Evolutionary conservation across 495 filamentous ascomycete species (phyloP), one percentile per base, ranked within the genome.

Genomic region (Cercophora scortea): DNA sequence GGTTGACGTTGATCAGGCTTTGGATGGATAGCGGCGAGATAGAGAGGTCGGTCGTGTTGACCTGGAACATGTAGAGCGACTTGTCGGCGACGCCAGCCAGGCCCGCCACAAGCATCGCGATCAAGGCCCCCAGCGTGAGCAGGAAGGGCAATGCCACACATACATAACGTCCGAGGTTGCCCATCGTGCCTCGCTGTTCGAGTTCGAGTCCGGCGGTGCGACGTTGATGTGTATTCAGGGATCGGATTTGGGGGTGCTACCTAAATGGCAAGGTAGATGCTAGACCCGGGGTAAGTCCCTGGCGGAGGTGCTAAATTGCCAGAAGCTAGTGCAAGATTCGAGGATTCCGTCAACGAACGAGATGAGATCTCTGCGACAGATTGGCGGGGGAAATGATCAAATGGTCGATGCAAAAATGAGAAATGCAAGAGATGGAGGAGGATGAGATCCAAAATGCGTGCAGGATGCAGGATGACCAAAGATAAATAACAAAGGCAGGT

Each of bases 91-190:
- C 80, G 51, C 88, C 88, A 32, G 85, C 81, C 48, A 89, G 65
- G 19, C 84, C 86, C 33, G 86, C 86, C 38, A 93, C 66, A 50
- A 91, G 71, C 58, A 91, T 71, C 57, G 82, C 85, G 57, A 90
- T 71, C 60, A 95, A 69, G 33, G 84, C 81, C 51, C 76, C 86
- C 62, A 89, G 69, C 38, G 85, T 91, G 59, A 90, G 75, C 51
- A 76, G 73, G 71, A 90, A 88, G 49, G 90, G 89, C 70, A 85
- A 72, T 72, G 85, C 78, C 73, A 93, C 89, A 71, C 89, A 94
- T 58, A 84, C 71, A 56, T 90, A 79, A 60, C 89, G 81, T 59
- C 87, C 89, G 58, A 77, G 77, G 45, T 64, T 64, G 18, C 49
- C 65, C 65, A 68, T 68, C 17, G 46, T 62, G 42, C 25, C 15